These are phyloP conservation scores for Heritiera littoralis DNA, from an alignment of 345 rosid species.

Conservation along the genomic window DNA sequence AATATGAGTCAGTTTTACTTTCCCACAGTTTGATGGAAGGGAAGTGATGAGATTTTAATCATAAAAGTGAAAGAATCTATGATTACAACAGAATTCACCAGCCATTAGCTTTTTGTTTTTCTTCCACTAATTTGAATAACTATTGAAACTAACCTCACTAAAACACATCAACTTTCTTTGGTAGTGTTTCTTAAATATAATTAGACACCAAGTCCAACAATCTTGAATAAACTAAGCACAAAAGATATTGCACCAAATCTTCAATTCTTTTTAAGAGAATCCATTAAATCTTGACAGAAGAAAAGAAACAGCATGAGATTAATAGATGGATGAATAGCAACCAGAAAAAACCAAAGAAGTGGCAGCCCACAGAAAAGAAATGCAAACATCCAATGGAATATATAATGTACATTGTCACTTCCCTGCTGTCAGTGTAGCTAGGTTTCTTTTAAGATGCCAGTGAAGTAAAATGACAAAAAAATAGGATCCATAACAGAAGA, in stretches of 20 bases:
- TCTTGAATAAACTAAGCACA: not conserved
- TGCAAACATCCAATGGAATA: not conserved
- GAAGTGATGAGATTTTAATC: not conserved
- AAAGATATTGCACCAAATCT: not conserved
- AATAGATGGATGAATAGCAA: not conserved
- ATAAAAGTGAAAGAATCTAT: conserved; percentile 1
- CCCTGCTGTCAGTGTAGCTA: not conserved
- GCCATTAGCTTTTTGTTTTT: not conserved
- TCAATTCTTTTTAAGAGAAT: not conserved
- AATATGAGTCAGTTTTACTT: not conserved
- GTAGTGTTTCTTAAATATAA: not conserved
- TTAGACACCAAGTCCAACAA: not conserved
- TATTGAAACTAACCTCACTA: conserved; percentile 14
- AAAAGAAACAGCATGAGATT: not conserved
- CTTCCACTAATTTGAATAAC: conserved; percentile 21
- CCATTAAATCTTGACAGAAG: not conserved
- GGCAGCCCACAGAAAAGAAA: not conserved
- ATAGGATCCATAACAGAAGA: not conserved
- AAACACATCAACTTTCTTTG: conserved; percentile 19
- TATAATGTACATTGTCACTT: not conserved
- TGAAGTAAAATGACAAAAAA: not conserved
- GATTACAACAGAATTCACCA: conserved; percentile 16
- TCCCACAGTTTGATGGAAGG: not conserved
- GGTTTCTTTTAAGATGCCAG: not conserved
- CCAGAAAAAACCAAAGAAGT: not conserved